These are phyloP conservation scores for Populus davidiana DNA, from an alignment of 345 rosid species.

Conservation along the genomic window DNA sequence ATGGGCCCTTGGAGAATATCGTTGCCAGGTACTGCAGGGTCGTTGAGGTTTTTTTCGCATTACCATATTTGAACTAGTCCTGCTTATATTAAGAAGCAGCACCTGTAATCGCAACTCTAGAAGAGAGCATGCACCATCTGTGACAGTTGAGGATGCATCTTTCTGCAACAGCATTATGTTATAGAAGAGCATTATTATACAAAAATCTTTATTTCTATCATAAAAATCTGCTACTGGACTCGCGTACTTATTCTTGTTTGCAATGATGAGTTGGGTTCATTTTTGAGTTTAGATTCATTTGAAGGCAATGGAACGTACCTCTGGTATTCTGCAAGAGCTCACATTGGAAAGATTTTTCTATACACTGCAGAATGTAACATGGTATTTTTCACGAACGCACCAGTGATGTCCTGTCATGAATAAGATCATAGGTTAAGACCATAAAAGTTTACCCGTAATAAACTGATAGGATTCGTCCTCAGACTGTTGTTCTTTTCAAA, in stretches of 20 bases:
- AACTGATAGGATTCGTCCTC: too few species aligned
- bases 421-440: not conserved
- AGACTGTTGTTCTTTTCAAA: too few species aligned
- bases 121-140: not conserved
- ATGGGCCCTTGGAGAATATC: conserved; percentile 22
- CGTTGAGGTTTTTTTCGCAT: not conserved
- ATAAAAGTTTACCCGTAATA: not conserved
- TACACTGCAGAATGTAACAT: conserved; percentile 72
- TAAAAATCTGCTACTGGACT: too few species aligned
- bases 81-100: not conserved
- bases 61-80: not conserved
- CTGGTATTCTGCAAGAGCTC: conserved; percentile 71
- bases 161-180: not conserved
- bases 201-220: too few species aligned
- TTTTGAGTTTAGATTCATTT: not conserved
- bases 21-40: conserved; percentile 11
- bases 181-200: too few species aligned
- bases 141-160: not conserved
- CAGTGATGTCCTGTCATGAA: conserved; percentile 56
- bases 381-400: conserved; percentile 70
- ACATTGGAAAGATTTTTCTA: conserved; percentile 59
- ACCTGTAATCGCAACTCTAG: not conserved
- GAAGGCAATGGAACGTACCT: conserved; percentile 7
- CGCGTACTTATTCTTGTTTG: too few species aligned
- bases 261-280: not conserved